These are phyloP conservation scores for Pichia thaimueangensis DNA, from an alignment of 805 yeast genomes.

Conservation along the genomic window DNA sequence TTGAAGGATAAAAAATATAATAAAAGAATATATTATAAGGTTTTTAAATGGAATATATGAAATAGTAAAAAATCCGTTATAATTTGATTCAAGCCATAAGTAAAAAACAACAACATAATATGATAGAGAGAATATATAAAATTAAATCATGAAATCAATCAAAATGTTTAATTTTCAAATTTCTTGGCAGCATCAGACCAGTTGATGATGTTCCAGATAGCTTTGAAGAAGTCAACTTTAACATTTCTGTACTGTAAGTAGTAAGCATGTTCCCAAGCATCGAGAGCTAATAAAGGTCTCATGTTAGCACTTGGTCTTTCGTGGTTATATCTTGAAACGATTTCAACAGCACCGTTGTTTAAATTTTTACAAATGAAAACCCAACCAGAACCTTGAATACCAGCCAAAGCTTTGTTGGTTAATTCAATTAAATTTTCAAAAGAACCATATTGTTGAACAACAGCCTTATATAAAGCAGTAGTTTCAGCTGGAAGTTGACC, in stretches of 20 bases:
- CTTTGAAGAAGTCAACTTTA: conserved; percentile 86
- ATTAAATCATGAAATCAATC: not conserved
- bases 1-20: not conserved
- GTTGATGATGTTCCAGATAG: conserved; percentile 90
- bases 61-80: no score
- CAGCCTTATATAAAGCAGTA: conserved; percentile 53
- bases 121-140: no score
- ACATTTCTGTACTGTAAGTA: conserved; percentile 89
- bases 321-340: conserved; percentile 79
- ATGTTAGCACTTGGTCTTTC: conserved; percentile 71
- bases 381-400: conserved; percentile 95
- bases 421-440: conserved; percentile 58
- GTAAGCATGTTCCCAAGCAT: conserved; percentile 97
- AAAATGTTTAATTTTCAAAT: conserved; percentile 34
- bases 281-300: conserved; percentile 79
- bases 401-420: conserved; percentile 70
- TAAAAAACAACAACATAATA: not conserved
- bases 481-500: conserved; percentile 57
- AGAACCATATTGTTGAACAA: conserved; percentile 61
- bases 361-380: conserved; percentile 82
- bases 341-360: conserved; percentile 67
- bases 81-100: no score
- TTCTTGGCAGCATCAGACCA: conserved; percentile 87
- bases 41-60: no score
- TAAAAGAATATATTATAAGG: no score